Conservation (phyloP, 345 rosid species). For the Sonneratia alba region DNA sequence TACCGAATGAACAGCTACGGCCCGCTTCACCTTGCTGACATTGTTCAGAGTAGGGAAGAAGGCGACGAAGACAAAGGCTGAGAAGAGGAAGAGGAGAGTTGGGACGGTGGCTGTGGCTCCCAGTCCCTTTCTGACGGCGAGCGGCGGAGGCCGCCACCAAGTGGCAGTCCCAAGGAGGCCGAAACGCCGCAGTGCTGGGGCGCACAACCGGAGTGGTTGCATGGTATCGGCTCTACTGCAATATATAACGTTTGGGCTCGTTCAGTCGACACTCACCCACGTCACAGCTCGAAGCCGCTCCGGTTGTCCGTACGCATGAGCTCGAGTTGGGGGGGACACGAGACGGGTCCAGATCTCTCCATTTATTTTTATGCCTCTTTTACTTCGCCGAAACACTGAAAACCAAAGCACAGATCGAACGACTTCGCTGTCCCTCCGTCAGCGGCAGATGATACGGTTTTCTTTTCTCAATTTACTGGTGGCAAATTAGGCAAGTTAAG, state of each 20-base stretch:
- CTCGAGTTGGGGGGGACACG: background rate
- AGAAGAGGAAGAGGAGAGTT: conserved; percentile 15
- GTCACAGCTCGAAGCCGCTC: background rate
- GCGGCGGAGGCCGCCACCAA: background rate
- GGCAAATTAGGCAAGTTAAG: too few species aligned
- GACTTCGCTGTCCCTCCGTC: background rate
- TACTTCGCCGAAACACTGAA: background rate
- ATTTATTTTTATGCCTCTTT: background rate
- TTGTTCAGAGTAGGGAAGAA: conserved; percentile 16
- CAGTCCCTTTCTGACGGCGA: background rate
- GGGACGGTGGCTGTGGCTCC: conserved; percentile 9
- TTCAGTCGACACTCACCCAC: background rate
- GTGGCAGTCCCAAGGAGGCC: background rate
- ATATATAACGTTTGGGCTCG: background rate
- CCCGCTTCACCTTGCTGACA: background rate
- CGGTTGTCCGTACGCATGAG: background rate
- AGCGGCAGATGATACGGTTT: background rate
- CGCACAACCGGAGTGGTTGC: background rate
- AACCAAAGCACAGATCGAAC: background rate
- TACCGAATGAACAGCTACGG: background rate
- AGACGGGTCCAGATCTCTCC: too few species aligned
- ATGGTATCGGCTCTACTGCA: background rate
- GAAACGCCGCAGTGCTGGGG: background rate
- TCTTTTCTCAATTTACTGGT: background rate
- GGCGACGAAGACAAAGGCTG: conserved; percentile 15